Base-by-base conservation (phyloP, 148 eudicot species). In the Beta vulgaris region DNA sequence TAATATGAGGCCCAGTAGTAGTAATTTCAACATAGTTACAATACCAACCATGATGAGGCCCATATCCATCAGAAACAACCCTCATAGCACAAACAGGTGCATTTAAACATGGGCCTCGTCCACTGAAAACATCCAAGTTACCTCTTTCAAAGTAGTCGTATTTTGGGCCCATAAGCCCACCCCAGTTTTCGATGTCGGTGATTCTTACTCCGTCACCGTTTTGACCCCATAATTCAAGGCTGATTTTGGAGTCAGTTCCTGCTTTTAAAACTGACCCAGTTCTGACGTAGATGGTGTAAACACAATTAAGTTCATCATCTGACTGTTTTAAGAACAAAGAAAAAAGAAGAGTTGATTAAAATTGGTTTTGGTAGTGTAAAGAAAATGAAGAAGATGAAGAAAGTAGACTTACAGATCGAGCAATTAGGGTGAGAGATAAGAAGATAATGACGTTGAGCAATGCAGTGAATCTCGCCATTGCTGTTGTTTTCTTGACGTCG, bases 71-170 rank as follows among this genome's bases (percentile, higher is more conserved):
- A 4, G 98, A 93, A 2, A 85, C 84, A 21, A 93, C 73, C 72
- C 82, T 78, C 76, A 93, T 83, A 4, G 80, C 71, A 55, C 98
- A 93, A 1, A 87, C 75, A 0, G 91, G 87, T 11, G 83, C 90
- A 5, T 73, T 74, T 19, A 93, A 77, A 63, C 98, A 93, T 4
- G 94, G 91, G 19, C 92, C 97, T 18, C 82, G 29, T 0, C 91
- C 92, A 72, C 91, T 91, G 82, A 93, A 93, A 29, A 93, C 84
- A 73, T 93, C 97, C 51, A 93, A 78, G 59, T 93, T 93, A 14
- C 89, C 86, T 54, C 97, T 80, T 84, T 93, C 97, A 86, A 88
- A 93, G 80, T 93, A 93, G 84, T 93, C 76, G 90, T 91, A 80
- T 6, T 68, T 83, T 4, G 79, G 73, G 51, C 87, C 98, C 98